Evolutionary conservation across 768 basidiomycete species (phyloP), one percentile per base, ranked within the genome.

Genomic region (Amanita inopinata): DNA sequence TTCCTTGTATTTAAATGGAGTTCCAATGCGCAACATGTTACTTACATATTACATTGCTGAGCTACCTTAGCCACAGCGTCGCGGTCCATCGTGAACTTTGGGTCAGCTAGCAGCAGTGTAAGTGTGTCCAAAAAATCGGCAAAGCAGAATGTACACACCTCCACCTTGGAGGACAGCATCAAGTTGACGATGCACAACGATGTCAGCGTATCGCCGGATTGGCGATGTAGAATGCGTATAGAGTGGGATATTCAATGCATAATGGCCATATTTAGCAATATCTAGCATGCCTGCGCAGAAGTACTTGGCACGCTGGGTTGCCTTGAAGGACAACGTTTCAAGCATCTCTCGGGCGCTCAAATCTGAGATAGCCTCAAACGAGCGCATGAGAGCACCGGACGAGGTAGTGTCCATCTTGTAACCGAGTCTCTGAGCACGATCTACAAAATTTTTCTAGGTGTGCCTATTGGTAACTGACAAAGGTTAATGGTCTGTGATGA

Each of bases 201-300:
- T 69, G 56, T 99, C 96, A 38, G 91, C 89, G 56, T 92, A 91
- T 14, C 89, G 85, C 38, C 89, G 80, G 52, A 96, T 92, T 6
- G 92, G 96, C 4, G 83, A 90, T 0, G 87, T 91, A 64, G 88
- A 91, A 60, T 91, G 86, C 6, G 85, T 94, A 66, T 98, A 99
- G 33, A 99, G 71, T 12, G 96, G 92, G 4, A 77, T 67, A 50
- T 80, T 94, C 51, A 98, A 67, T 0, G 93, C 82, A 59, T 89
- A 98, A 62, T 99, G 96, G 22, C 78, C 66, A 56, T 98, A 99
- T 67, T 97, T 97, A 31, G 92, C 90, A 55, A 99, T 99, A 61
- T 99, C 96, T 52, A 99, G 70, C 94, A 97, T 97, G 49, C 96
- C 96, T 18, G 92, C 78, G 57, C 96, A 99, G 80, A 98, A 98